phyloP scores from a whole-genome alignment of 306 rosid species.

The Gleditsia sinensis region DNA sequence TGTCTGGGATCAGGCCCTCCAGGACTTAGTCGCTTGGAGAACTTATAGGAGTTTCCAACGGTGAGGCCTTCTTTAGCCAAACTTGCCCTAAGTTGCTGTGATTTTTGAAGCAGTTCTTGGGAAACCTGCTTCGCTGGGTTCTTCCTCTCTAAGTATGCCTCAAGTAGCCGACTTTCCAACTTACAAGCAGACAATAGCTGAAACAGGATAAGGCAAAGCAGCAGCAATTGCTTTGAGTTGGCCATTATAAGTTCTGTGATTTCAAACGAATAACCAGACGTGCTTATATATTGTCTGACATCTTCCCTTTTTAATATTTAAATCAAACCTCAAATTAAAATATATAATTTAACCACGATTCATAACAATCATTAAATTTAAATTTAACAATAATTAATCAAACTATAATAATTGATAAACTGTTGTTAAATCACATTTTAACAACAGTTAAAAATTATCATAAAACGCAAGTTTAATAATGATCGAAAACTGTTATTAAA shows the following conservation, averaged over 20 bases:
- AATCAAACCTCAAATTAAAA: conserved; percentile 6
- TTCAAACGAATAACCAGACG: conserved; percentile 26
- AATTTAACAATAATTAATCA: too few species aligned
- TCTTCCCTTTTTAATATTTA: not conserved
- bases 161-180: conserved; percentile 38
- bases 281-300: conserved; percentile 30
- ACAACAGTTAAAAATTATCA: too few species aligned
- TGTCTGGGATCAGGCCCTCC: conserved; percentile 54
- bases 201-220: conserved; percentile 7
- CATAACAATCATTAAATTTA: too few species aligned
- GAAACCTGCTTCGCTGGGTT: conserved; percentile 4
- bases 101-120: conserved; percentile 26
- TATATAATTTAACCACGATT: not conserved
- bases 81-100: conserved; percentile 29
- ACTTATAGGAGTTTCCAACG: conserved; percentile 5
- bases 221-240: conserved; percentile 27
- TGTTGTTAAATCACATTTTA: too few species aligned
- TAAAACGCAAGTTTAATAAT: too few species aligned
- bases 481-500: too few species aligned
- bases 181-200: conserved; percentile 14
- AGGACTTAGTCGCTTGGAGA: conserved; percentile 42
- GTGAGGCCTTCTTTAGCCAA: not conserved
- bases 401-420: too few species aligned
- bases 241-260: conserved; percentile 34
- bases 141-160: conserved; percentile 19